Percentiles rank a stretch among this genome's conserved stretches.
Conservation (phyloP, 495 filamentous ascomycete species). For the Endocarpon pusillum region DNA sequence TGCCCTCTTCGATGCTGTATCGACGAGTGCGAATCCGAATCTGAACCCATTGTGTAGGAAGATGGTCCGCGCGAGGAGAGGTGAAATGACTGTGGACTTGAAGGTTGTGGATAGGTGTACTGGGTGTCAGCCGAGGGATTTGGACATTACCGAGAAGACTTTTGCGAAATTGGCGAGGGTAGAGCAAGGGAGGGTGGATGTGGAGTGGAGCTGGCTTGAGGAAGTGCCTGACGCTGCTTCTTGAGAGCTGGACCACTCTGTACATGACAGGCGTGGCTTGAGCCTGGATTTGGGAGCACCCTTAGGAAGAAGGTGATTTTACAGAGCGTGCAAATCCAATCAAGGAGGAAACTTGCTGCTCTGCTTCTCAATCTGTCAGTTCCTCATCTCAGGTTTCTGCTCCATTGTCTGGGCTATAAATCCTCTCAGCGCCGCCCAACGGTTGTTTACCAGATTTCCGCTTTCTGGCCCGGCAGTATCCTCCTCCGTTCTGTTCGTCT, state of each 20-base stretch:
- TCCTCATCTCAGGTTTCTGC: conserved; percentile 46
- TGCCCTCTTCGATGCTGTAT: conserved; percentile 45
- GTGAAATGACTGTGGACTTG: conserved; percentile 42
- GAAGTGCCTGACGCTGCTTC: conserved; percentile 13
- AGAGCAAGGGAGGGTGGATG: conserved; percentile 36
- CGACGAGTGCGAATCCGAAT: conserved; percentile 42
- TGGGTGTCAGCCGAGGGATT: conserved; percentile 43
- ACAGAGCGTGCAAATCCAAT: too few species aligned
- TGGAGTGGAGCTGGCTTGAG: conserved; percentile 54
- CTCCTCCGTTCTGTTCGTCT: conserved; percentile 1
- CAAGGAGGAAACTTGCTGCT: too few species aligned
- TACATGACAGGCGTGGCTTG: too few species aligned
- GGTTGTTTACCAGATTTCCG: conserved; percentile 8
- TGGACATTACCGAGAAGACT: conserved; percentile 45
- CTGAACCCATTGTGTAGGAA: conserved; percentile 52
- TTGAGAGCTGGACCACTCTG: too few species aligned
- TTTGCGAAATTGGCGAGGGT: conserved; percentile 43
- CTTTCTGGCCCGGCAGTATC: conserved; percentile 6
- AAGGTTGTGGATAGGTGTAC: conserved; percentile 60
- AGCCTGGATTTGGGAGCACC: too few species aligned
- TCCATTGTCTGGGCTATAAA: conserved; percentile 63
- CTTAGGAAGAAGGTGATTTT: too few species aligned
- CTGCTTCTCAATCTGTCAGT: too few species aligned
- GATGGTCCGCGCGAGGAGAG: conserved; percentile 38
- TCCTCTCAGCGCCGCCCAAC: conserved; percentile 50